phyloP scores from a whole-genome alignment of 352 stramenopile species.

The Pythium angustatum region DNA sequence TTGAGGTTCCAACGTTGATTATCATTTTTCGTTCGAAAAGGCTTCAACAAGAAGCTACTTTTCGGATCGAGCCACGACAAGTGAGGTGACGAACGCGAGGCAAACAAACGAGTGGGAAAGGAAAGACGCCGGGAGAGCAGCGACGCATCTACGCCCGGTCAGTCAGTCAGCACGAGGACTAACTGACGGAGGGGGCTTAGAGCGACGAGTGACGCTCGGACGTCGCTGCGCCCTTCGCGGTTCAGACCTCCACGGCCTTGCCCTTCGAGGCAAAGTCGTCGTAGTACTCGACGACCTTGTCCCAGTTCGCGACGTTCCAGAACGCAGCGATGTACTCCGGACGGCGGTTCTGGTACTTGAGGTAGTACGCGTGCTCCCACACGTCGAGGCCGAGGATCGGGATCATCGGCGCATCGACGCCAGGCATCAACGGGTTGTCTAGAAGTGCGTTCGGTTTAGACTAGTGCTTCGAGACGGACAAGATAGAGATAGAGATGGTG shows the following conservation, averaged over 20 bases:
- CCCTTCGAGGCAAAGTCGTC: constrained; percentile 64
- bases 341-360: constrained; percentile 90
- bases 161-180: background rate
- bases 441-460: background rate
- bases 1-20: constrained; percentile 12
- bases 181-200: constrained; percentile 6
- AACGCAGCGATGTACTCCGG: constrained; percentile 55
- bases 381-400: constrained; percentile 88
- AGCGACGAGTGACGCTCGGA: constrained; percentile 18
- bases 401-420: constrained; percentile 42
- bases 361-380: constrained; percentile 87
- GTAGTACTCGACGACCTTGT: constrained; percentile 54
- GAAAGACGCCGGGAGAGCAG: background rate
- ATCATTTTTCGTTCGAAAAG: constrained; percentile 11
- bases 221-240: constrained; percentile 19
- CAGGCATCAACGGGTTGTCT: constrained; percentile 53
- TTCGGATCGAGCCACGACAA: no score
- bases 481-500: background rate
- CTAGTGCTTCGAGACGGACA: no score
- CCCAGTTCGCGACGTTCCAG: constrained; percentile 49
- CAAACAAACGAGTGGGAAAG: background rate
- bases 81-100: background rate
- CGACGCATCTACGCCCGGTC: background rate
- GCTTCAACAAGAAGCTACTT: no score
- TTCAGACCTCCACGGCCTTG: constrained; percentile 89